A percentile compares a stretch with the other conserved stretches of the same genome.
These are phyloP conservation scores for Gynostemma pentaphyllum DNA, from an alignment of 306 rosid genomes.

Conservation along the genomic window DNA sequence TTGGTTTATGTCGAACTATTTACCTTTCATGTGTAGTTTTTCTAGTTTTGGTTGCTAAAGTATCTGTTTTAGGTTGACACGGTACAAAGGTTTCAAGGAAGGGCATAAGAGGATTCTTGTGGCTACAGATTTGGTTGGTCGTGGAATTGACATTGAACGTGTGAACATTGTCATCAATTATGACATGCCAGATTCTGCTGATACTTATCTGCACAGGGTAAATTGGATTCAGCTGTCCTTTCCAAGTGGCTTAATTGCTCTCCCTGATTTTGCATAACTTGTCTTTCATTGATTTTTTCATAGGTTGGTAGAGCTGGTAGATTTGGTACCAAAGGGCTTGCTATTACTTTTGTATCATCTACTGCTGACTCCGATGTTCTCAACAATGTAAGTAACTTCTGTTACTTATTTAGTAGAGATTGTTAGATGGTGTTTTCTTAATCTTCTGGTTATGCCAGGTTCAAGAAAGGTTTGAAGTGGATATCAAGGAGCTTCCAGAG, in stretches of 20 bases:
- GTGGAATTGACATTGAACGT: constrained; percentile 97
- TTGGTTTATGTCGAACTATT: background rate
- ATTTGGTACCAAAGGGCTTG: constrained; percentile 98
- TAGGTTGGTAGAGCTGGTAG: constrained; percentile 99
- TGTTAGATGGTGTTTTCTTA: background rate
- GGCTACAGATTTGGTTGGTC: constrained; percentile 95
- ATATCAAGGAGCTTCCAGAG: constrained; percentile 95
- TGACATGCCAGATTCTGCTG: constrained; percentile 99
- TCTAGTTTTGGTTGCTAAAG: background rate
- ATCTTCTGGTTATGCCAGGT: constrained; percentile 43
- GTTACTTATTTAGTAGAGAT: background rate
- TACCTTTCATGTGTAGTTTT: background rate
- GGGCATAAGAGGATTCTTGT: constrained; percentile 94
- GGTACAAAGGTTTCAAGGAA: constrained; percentile 95
- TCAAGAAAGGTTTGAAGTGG: constrained; percentile 96
- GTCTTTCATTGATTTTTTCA: background rate
- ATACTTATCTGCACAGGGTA: constrained; percentile 96
- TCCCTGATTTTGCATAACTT: background rate
- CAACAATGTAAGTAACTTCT: constrained; percentile 49
- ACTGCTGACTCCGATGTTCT: constrained; percentile 85
- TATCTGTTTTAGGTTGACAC: constrained; percentile 49
- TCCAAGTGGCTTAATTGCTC: no score
- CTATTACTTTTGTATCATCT: constrained; percentile 91
- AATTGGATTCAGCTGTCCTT: background rate
- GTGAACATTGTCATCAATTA: constrained; percentile 93